Percentiles rank a stretch among this genome's conserved stretches.
These are phyloP conservation scores for Tylopilus balloui DNA, from an alignment of 768 basidiomycete genomes.

Conservation along the genomic window DNA sequence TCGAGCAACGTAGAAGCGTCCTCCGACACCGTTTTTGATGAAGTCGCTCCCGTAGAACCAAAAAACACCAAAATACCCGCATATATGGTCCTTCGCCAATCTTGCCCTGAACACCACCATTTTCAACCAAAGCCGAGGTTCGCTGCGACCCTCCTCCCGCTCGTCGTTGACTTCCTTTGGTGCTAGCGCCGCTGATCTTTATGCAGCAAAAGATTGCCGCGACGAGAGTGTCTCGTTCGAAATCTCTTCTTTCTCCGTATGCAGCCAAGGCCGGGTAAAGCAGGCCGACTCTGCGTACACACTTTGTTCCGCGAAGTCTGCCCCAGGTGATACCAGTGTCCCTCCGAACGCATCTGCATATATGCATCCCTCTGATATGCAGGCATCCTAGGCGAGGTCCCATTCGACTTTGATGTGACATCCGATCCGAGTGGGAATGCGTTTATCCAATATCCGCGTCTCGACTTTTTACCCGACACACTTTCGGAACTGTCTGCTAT, in stretches of 20 bases:
- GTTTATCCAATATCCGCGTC: background rate
- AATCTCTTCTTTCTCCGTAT: constrained; percentile 5
- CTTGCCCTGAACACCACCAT: background rate
- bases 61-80: constrained; percentile 4
- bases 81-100: constrained; percentile 10
- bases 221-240: background rate
- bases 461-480: constrained; percentile 13
- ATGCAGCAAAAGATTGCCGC: background rate
- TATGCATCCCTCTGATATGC: constrained; percentile 22
- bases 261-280: constrained; percentile 12
- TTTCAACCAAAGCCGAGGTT: constrained; percentile 13
- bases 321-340: constrained; percentile 21
- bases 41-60: background rate
- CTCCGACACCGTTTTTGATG: constrained; percentile 22
- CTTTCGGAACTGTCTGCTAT: constrained; percentile 29
- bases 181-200: constrained; percentile 5
- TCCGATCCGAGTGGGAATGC: background rate
- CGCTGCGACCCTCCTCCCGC: constrained; percentile 1
- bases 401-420: background rate
- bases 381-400: constrained; percentile 7
- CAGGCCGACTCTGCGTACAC: constrained; percentile 16
- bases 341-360: constrained; percentile 3
- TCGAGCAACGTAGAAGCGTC: constrained; percentile 15
- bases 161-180: constrained; percentile 11
- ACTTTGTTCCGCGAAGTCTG: constrained; percentile 15